These are phyloP conservation scores for Penicillium polonicum DNA, from an alignment of 2,329 filamentous ascomycete species.

Conservation along the genomic window DNA sequence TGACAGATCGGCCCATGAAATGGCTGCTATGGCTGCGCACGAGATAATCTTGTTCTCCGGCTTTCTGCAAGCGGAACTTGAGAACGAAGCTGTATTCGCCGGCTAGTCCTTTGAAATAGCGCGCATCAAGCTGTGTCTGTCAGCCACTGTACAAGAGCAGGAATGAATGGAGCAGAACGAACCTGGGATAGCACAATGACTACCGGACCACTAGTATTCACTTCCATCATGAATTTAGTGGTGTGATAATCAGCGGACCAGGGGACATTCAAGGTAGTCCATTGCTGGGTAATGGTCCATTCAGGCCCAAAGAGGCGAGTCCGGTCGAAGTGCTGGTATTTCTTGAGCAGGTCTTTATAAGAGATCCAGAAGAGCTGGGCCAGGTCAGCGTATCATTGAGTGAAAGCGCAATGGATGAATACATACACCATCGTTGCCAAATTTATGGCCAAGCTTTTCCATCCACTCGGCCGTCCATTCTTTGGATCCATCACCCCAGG, in stretches of 20 bases:
- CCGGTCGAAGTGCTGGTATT: constrained; percentile 61
- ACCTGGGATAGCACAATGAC: constrained; percentile 60
- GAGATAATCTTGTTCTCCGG: constrained; percentile 60
- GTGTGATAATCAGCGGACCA: constrained; percentile 62
- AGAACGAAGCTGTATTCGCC: constrained; percentile 59
- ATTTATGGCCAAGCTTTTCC: constrained; percentile 67
- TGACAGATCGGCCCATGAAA: constrained; percentile 71
- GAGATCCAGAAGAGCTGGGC: constrained; percentile 58
- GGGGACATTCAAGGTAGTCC: constrained; percentile 60
- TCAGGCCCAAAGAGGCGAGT: constrained; percentile 61
- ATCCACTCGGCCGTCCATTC: constrained; percentile 83
- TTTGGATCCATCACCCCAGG: constrained; percentile 79
- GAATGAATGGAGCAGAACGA: not conserved
- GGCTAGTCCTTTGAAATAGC: constrained; percentile 59
- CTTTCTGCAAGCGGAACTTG: constrained; percentile 59
- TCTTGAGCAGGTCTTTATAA: constrained; percentile 57
- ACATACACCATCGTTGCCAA: constrained; percentile 68
- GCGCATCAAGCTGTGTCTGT: constrained; percentile 51
- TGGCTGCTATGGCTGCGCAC: constrained; percentile 57
- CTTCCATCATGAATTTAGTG: constrained; percentile 58
- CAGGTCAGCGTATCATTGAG: constrained; percentile 7
- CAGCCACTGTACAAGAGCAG: constrained; percentile 1
- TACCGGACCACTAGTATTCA: constrained; percentile 53
- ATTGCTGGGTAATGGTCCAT: constrained; percentile 61
- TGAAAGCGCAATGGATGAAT: not conserved